Evolutionary conservation across 768 basidiomycete genomes (phyloP), one percentile per base, ranked within the genome.

Genomic region (Mycena amicta): DNA sequence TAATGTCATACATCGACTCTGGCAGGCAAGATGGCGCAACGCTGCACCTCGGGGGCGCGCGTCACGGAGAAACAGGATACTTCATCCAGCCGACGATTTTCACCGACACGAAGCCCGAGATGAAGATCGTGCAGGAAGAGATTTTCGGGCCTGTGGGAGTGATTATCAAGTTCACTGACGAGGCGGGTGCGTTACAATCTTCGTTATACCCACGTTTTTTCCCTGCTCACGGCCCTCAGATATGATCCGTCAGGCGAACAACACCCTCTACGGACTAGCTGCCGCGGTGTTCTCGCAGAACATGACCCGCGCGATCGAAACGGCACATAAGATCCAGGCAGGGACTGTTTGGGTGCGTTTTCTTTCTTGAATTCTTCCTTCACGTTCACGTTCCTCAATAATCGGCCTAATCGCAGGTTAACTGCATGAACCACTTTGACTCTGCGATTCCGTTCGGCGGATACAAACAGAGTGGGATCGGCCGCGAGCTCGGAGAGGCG

Each of bases 111-210:
- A 80, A 71, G 41, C 78, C 82, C 4, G 82, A 87, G 37, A 92
- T 92, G 89, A 86, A 83, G 71, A 90, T 93, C 56, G 87, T 89
- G 13, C 70, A 70, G 55, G 87, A 89, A 66, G 85, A 93, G 71
- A 92, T 92, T 60, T 92, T 93, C 63, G 90, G 90, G 3, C 90
- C 92, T 4, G 89, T 92, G 40, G 84, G 84, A 55, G 89, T 87
- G 26, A 74, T 94, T 37, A 81, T 87, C 76, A 87, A 86, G 69
- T 89, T 90, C 75, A 75, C 80, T 58, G 72, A 75, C 40, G 81
- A 83, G 59, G 81, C 43, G 15, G 43, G 22, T 23, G 43, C 43
- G 33, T 37, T 37, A 8, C 8, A 29, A 11, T 20, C 33, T 30
- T 55, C 27, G 18, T 20, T n/a, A n/a, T n/a, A n/a, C n/a, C n/a